Percentiles rank a stretch among this genome's conserved stretches.
These are phyloP conservation scores for Mesembryanthemum crystallinum DNA, from an alignment of 148 eudicot genomes.

Conservation along the genomic window DNA sequence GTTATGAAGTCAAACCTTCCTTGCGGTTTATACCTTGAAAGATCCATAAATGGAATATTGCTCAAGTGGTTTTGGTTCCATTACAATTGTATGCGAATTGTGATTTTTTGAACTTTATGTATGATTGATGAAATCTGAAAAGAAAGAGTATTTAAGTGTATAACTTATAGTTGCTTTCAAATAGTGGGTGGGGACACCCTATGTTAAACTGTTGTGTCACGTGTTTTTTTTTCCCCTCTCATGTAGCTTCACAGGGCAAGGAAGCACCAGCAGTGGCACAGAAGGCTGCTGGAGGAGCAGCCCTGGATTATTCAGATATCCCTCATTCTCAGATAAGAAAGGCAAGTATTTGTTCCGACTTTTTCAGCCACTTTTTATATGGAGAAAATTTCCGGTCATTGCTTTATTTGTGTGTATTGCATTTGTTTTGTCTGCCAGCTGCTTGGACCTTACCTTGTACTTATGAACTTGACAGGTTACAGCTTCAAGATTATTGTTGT, in stretches of 20 bases:
- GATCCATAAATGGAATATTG: not conserved
- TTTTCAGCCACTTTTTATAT: not conserved
- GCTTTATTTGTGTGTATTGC: not conserved
- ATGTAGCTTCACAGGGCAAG: slow-evolving; percentile 73
- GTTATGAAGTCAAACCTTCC: no score
- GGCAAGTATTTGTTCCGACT: slow-evolving; percentile 31
- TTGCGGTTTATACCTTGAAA: not conserved
- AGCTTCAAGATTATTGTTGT: slow-evolving; percentile 70
- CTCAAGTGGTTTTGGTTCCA: no score
- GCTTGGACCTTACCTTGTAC: slow-evolving; percentile 14
- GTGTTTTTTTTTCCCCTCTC: not conserved
- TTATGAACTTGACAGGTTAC: slow-evolving; percentile 53
- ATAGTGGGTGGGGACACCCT: not conserved
- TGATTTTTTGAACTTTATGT: no score
- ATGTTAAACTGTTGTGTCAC: not conserved
- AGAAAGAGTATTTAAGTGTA: no score
- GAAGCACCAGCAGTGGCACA: slow-evolving; percentile 47
- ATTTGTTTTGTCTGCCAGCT: not conserved
- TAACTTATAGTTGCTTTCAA: no score
- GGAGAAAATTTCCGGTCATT: not conserved
- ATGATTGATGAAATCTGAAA: no score
- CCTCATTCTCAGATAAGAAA: slow-evolving; percentile 88
- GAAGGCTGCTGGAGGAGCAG: slow-evolving; percentile 44
- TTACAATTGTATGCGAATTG: no score
- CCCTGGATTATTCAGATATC: slow-evolving; percentile 65